Conservation (phyloP, 148 eudicot species). For the Silene conica region DNA sequence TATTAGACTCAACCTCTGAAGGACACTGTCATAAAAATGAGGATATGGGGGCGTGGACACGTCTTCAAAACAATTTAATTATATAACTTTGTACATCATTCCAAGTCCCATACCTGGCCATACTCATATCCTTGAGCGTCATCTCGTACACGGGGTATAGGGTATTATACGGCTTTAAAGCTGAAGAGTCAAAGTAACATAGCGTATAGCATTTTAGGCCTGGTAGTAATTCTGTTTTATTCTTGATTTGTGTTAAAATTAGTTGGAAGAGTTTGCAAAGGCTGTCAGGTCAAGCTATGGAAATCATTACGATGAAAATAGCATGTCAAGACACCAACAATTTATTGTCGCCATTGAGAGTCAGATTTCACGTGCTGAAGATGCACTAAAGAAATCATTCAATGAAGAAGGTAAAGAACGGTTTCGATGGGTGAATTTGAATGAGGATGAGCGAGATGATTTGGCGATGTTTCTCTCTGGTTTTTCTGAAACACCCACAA, state of each 20-base stretch:
- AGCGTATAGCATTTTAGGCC: background rate
- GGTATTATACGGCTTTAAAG: too few species aligned
- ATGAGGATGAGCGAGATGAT: constrained; percentile 83
- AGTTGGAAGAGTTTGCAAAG: constrained; percentile 91
- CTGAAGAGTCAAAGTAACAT: too few species aligned
- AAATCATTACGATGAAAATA: constrained; percentile 49
- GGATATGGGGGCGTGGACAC: too few species aligned
- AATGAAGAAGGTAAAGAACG: constrained; percentile 50
- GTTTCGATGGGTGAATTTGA: constrained; percentile 74
- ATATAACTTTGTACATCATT: too few species aligned
- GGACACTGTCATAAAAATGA: too few species aligned
- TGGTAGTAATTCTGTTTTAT: constrained; percentile 8
- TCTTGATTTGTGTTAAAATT: constrained; percentile 10
- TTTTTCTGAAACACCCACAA: constrained; percentile 26
- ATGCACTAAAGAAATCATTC: constrained; percentile 47
- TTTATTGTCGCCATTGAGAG: constrained; percentile 69
- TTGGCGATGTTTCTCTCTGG: constrained; percentile 83
- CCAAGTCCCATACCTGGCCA: too few species aligned
- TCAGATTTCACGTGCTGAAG: constrained; percentile 67
- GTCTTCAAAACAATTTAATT: too few species aligned
- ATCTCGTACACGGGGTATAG: too few species aligned
- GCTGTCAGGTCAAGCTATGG: constrained; percentile 72
- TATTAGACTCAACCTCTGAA: too few species aligned
- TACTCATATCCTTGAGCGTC: too few species aligned
- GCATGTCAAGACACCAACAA: constrained; percentile 59